Evolutionary conservation across 1,139 yeast genomes (phyloP).

Genomic region (Candida freyschussii): DNA sequence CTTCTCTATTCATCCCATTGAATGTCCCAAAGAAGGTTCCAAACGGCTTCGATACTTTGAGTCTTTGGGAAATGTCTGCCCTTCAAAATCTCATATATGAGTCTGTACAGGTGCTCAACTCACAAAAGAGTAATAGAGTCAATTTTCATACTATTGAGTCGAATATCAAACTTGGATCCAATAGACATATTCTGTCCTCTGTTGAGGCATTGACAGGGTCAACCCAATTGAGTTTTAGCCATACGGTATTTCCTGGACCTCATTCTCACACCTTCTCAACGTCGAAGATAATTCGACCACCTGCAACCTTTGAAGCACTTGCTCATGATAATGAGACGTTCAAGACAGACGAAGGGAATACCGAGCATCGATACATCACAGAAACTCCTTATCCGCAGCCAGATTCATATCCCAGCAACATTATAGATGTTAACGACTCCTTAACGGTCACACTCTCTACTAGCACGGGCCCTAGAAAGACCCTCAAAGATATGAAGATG

Average conservation of each 20-base stretch:
- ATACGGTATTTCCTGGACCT: conserved; percentile 13
- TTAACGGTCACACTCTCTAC: conserved; percentile 38
- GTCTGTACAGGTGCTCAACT: conserved; percentile 26
- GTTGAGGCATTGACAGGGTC: conserved; percentile 10
- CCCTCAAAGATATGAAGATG: conserved; percentile 44
- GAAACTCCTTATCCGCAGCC: conserved; percentile 20
- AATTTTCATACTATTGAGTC: conserved; percentile 25
- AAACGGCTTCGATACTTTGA: conserved; percentile 22
- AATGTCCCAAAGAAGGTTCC: conserved; percentile 25
- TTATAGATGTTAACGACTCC: conserved; percentile 13
- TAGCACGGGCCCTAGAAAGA: conserved; percentile 40
- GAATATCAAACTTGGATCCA: conserved; percentile 25
- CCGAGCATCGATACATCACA: too few species aligned
- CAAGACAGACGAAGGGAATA: too few species aligned
- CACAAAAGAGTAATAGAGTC: conserved; percentile 14
- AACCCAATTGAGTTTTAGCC: conserved; percentile 15
- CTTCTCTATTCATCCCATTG: conserved; percentile 52
- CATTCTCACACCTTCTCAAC: conserved; percentile 30
- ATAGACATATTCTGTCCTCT: conserved; percentile 27
- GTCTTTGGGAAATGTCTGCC: conserved; percentile 41
- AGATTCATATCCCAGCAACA: conserved; percentile 30
- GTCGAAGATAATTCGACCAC: conserved; percentile 30
- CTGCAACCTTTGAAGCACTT: background rate
- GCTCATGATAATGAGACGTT: conserved; percentile 7
- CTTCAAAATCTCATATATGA: conserved; percentile 30